Conservation (phyloP, 768 basidiomycete species). For the Termitomyces sp. region DNA sequence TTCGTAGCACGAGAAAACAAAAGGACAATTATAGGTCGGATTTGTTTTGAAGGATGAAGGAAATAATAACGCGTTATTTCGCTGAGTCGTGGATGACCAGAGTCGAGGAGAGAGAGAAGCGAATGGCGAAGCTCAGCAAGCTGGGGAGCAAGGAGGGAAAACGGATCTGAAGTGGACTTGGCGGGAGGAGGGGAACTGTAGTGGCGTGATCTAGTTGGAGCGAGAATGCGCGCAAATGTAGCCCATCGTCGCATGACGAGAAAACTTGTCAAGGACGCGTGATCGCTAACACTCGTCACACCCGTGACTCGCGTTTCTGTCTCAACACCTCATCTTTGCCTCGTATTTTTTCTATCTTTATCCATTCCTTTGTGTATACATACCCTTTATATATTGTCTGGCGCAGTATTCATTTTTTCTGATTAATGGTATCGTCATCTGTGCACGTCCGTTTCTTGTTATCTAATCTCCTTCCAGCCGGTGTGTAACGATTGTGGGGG, state of each 20-base stretch:
- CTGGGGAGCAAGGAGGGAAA: slow-evolving; percentile 61
- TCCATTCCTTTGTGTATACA: slow-evolving; percentile 11
- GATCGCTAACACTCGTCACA: slow-evolving; percentile 4
- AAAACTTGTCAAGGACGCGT: slow-evolving; percentile 1
- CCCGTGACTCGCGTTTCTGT: slow-evolving; percentile 8
- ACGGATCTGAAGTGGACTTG: slow-evolving; percentile 51
- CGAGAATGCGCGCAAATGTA: slow-evolving; percentile 6
- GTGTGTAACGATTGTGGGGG: slow-evolving; percentile 77
- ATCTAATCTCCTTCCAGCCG: slow-evolving; percentile 29
- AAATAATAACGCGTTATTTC: slow-evolving; percentile 93
- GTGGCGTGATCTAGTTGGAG: slow-evolving; percentile 8
- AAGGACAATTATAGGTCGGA: slow-evolving; percentile 83
- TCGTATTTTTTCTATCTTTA: slow-evolving; percentile 8
- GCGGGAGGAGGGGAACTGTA: background rate
- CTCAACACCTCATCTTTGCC: slow-evolving; percentile 2
- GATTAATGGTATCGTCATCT: slow-evolving; percentile 10
- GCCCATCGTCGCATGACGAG: slow-evolving; percentile 15
- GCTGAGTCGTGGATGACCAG: slow-evolving; percentile 77
- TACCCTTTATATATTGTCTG: slow-evolving; percentile 8
- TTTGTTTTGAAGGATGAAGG: slow-evolving; percentile 82
- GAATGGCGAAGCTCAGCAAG: slow-evolving; percentile 62
- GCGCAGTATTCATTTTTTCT: background rate
- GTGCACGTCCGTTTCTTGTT: background rate
- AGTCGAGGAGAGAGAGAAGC: slow-evolving; percentile 71
- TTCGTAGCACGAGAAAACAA: slow-evolving; percentile 88